Base-by-base conservation (phyloP, 352 stramenopile genomes). In the Phytopythium montanum region DNA sequence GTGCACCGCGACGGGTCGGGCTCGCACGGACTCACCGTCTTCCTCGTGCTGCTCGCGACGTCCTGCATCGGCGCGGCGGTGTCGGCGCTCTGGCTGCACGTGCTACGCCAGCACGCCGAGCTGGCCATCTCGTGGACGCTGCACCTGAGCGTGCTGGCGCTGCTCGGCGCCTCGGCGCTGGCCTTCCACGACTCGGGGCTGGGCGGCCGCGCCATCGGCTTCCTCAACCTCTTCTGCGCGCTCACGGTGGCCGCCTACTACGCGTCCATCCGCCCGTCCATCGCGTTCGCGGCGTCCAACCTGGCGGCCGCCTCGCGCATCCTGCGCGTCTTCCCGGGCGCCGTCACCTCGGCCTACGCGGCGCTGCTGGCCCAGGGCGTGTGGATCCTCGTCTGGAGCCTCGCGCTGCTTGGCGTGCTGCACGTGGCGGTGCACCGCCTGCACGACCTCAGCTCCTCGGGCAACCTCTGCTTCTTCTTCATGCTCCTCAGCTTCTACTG, bases 401-500 rank as follows among this genome's bases (percentile, higher is more conserved):
- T 79, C 9, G 87, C 83, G 0, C 77, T 92, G 23, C 68, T 95
- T 16, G 87, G 87, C 10, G 73, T 94, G 7, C 68, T 92, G 14
- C 75, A 77, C 13, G 90, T 85, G 50, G 73, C 77, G 21, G 65
- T 87, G 13, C 64, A 51, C 18, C 31, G 68, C 26, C 63, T 78
- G 13, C 75, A 85, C n/a, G 82, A 92, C 58, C 68, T 70, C 7
- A 86, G 63, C 29, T 85, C 69, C 6, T 85, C 82, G 55, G 73
- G 80, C n/a, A 92, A 94, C 56, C 66, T 76, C 16, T 79, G 70
- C 51, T 88, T 93, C 50, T 94, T 95, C 67, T 89, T 94, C 59
- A 87, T 95, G 68, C 67, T 95, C 21, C 66, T 95, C 13, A 95
- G 86, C 61, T 78, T 92, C 46, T 90, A 77, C 68, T 95, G 87